Evolutionary conservation across 768 basidiomycete genomes (phyloP).

Genomic region (Lentinula aciculospora): DNA sequence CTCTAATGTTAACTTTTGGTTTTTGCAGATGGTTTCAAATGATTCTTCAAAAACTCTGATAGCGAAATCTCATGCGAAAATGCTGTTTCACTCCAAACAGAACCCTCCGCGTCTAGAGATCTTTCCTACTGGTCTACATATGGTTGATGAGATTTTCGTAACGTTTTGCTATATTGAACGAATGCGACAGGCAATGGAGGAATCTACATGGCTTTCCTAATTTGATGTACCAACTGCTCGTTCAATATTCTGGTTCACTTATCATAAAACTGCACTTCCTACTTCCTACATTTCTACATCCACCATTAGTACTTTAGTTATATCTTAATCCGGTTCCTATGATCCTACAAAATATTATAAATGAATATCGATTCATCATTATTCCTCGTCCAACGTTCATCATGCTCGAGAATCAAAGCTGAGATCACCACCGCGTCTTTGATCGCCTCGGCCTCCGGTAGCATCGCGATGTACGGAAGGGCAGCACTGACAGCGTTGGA

Average conservation of each 20-base stretch:
- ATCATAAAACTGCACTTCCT: no score
- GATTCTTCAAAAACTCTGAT: constrained; percentile 15
- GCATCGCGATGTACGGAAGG: not conserved
- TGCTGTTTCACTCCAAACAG: constrained; percentile 10
- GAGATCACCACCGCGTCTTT: not conserved
- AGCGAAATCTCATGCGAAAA: constrained; percentile 14
- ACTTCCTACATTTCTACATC: no score
- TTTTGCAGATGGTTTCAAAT: constrained; percentile 14
- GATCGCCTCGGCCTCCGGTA: not conserved
- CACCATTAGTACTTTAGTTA: no score
- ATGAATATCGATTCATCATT: constrained; percentile 1
- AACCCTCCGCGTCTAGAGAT: constrained; percentile 15
- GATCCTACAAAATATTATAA: not conserved
- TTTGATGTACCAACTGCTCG: no score
- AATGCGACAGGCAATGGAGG: constrained; percentile 17
- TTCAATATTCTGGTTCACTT: no score
- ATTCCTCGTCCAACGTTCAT: not conserved
- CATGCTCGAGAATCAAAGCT: not conserved
- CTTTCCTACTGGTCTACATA: constrained; percentile 17
- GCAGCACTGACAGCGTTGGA: not conserved
- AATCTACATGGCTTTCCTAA: not conserved
- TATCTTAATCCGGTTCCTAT: not conserved
- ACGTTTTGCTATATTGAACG: constrained; percentile 26
- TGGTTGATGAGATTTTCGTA: constrained; percentile 20
- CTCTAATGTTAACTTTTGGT: not conserved